phyloP scores from a whole-genome alignment of 305 asterid species.

The Fraxinus baroniana region DNA sequence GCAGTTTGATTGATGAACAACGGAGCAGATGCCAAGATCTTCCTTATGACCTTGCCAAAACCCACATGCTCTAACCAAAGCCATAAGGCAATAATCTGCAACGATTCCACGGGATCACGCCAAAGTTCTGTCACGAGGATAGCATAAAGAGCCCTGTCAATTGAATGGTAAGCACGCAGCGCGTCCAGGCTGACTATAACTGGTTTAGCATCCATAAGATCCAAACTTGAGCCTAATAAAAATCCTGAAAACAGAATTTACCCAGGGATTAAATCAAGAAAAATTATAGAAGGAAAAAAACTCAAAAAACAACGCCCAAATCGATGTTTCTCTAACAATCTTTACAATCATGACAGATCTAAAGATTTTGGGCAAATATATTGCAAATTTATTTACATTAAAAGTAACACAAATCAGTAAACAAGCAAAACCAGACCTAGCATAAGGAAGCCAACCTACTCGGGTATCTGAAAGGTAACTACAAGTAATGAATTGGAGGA shows the following conservation, averaged over 20 bases:
- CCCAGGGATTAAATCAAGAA: neutral
- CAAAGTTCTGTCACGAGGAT: constrained; percentile 43
- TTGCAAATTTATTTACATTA: neutral
- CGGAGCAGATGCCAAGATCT: constrained; percentile 32
- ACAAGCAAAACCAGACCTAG: neutral
- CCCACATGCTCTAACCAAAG: constrained; percentile 55
- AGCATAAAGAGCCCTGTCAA: constrained; percentile 48
- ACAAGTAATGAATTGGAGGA: neutral
- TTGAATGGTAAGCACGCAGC: constrained; percentile 37
- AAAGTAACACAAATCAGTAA: neutral
- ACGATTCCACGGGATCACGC: constrained; percentile 45
- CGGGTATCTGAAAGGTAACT: neutral
- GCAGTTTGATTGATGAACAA: constrained; percentile 44
- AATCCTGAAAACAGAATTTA: constrained; percentile 22
- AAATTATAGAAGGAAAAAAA: neutral
- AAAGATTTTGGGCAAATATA: neutral
- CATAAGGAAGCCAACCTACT: neutral
- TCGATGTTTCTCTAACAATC: neutral
- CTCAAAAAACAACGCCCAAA: neutral
- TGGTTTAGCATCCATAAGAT: constrained; percentile 23
- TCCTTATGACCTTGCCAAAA: constrained; percentile 28
- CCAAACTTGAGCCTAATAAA: constrained; percentile 14
- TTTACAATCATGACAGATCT: neutral
- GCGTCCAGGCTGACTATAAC: constrained; percentile 21
- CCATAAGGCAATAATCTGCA: constrained; percentile 59